A percentile compares a stretch with the other conserved stretches of the same genome.
These are phyloP conservation scores for Bifiguratus adelaidae DNA, from an alignment of 192 early-diverging fungal species.

Conservation along the genomic window DNA sequence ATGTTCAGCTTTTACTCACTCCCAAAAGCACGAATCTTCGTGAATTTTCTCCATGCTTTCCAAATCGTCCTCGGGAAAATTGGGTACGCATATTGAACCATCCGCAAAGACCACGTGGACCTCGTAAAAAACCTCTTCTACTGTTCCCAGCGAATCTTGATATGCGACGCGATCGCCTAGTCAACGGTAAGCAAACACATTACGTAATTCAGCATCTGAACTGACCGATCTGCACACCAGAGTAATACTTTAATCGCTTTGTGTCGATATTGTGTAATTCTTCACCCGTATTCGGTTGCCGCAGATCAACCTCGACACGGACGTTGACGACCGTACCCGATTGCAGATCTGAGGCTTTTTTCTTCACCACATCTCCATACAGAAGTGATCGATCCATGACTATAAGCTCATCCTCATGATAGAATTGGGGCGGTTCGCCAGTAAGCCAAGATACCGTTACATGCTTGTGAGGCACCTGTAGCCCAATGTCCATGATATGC, in stretches of 20 bases:
- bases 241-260: constrained; percentile 18
- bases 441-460: constrained; percentile 20
- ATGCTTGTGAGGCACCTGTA: constrained; percentile 16
- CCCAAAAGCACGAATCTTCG: background rate
- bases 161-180: background rate
- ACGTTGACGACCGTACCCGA: constrained; percentile 24
- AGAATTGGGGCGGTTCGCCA: constrained; percentile 12
- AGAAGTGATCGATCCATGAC: constrained; percentile 23
- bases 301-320: constrained; percentile 17
- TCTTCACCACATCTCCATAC: constrained; percentile 27
- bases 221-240: constrained; percentile 13
- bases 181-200: background rate
- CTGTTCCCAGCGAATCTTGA: background rate
- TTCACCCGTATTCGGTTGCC: constrained; percentile 17
- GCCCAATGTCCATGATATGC: background rate
- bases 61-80: background rate
- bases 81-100: background rate
- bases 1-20: too few species aligned
- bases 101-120: too few species aligned
- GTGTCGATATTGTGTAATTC: constrained; percentile 19
- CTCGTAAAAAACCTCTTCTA: too few species aligned
- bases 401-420: constrained; percentile 20
- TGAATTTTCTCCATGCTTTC: background rate
- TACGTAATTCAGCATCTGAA: background rate
- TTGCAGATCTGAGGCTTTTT: constrained; percentile 18